Evolutionary conservation across 768 basidiomycete genomes (phyloP), one percentile per base, ranked within the genome.

Genomic region (Lentinula raphanica): DNA sequence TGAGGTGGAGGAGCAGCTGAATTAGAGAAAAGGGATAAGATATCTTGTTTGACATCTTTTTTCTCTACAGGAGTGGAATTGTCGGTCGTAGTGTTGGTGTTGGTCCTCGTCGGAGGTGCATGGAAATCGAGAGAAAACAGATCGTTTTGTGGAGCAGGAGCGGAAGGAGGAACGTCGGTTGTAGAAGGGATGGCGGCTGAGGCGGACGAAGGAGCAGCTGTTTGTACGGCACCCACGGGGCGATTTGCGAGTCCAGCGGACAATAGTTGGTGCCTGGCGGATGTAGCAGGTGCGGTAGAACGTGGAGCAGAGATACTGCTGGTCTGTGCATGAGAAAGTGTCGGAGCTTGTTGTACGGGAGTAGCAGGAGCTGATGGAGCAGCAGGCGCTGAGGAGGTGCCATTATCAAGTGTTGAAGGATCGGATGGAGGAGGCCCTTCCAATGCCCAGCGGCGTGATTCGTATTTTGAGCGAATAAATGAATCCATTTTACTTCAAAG

Each of bases 381-480:
- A 15, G 65, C 59, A 4, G 36, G 13, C 2, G 36, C 36, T 39
- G 51, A 25, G 1, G 69, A 54, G 5, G 69, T 67, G 15, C 67
- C 74, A 35, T 70, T 73, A 8, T 93, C 94, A 13, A 98, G 79
- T 0, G 82, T 73, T 17, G 88, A 85, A 2, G 95, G 96, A 70
- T 98, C 91, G 0, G 73, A 66, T 0, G 96, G 96, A 0, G 80
- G 84, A 13, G 91, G 88, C 0, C 91, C 94, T n/a, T 95, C 90
- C 71, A 88, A 74, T 2, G 95, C 96, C 96, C 96, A 99, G 58
- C 96, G 79, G 25, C 82, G 80, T 2, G 89, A 85, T 71, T 99
- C 96, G 70, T 99, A 99, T 71, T 99, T 98, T 21, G 92, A 94
- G 50, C 96, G 88, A 60, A 98, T 90, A 72, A 94, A 98, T 0